Base-by-base conservation (phyloP, 768 basidiomycete species). In the Dacryopinax spathularia region DNA sequence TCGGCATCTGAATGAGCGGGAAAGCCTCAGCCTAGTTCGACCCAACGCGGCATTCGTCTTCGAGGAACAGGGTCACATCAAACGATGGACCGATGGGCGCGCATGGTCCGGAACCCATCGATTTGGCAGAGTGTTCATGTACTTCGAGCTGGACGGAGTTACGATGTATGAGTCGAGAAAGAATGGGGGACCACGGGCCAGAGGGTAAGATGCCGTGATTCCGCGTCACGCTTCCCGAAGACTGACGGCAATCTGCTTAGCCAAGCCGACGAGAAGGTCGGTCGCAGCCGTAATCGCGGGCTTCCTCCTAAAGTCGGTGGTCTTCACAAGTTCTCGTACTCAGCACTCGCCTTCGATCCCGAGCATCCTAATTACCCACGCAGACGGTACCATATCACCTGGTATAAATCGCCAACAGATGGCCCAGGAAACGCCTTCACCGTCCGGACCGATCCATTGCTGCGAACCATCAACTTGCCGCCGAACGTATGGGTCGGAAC, bases 101-200 rank as follows among this genome's bases (percentile, higher is more conserved):
- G 48, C 48, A 13, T 56, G 48, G 48, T 56, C 48, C 25, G 48
- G 48, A 56, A 56, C 48, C 18, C 48, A 56, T 56, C 48, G 48
- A 10, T 56, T 56, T 29, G 48, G 48, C 15, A 25, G 48, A 25
- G 48, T 56, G 25, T 56, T 56, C 29, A 56, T 56, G 48, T 56
- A 56, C 31, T 56, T 56, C 31, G 48, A 56, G 48, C 29, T 56
- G 48, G 48, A 56, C 22, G 48, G 48, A 13, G 48, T 56, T 9
- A 56, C 48, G 29, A 56, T 56, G 48, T 56, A 56, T 18, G 48
- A 56, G 48, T 56, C 48, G 18, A 22, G 48, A 29, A 56, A 56
- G 31, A 56, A 56, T 18, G 48, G 48, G 2, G 48, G 48, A 5
- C 48, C 48, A 2, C 25, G 48, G 25, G 48, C 48, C 48, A 56